These are phyloP conservation scores for Tetrapisispora taiwanensis DNA, from an alignment of 805 yeast species.

Conservation along the genomic window DNA sequence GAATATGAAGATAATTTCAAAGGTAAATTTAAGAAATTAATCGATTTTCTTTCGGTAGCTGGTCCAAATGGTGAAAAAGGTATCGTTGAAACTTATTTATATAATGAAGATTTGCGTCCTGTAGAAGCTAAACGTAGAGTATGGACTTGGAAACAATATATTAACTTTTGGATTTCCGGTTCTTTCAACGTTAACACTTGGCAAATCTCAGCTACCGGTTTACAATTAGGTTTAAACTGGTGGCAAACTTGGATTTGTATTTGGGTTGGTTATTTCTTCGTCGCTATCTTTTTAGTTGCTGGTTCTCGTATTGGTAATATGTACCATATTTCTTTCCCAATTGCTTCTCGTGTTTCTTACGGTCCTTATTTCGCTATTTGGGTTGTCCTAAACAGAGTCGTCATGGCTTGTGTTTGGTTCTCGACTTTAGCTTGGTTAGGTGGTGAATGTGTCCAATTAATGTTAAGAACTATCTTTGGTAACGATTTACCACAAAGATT, in stretches of 20 bases:
- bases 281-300: slow-evolving; percentile 57
- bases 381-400: slow-evolving; percentile 84
- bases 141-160: slow-evolving; percentile 79
- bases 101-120: slow-evolving; percentile 70
- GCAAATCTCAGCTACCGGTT: slow-evolving; percentile 87
- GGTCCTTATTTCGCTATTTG: slow-evolving; percentile 82
- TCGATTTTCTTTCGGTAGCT: background rate
- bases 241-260: slow-evolving; percentile 89
- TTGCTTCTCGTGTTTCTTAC: slow-evolving; percentile 68
- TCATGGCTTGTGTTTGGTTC: slow-evolving; percentile 84
- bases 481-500: slow-evolving; percentile 50
- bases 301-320: slow-evolving; percentile 72
- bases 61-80: slow-evolving; percentile 1
- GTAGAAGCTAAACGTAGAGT: slow-evolving; percentile 63
- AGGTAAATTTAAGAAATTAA: background rate
- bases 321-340: slow-evolving; percentile 82
- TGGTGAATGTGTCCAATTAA: slow-evolving; percentile 71
- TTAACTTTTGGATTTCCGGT: slow-evolving; percentile 81
- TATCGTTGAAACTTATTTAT: slow-evolving; percentile 38
- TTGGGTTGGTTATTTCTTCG: slow-evolving; percentile 72
- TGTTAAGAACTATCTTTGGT: slow-evolving; percentile 72
- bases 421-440: slow-evolving; percentile 81
- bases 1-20: background rate
- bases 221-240: slow-evolving; percentile 71
- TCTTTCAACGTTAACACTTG: slow-evolving; percentile 85